Evolutionary conservation across 768 basidiomycete species (phyloP).

Genomic region (Rickenella mellea): DNA sequence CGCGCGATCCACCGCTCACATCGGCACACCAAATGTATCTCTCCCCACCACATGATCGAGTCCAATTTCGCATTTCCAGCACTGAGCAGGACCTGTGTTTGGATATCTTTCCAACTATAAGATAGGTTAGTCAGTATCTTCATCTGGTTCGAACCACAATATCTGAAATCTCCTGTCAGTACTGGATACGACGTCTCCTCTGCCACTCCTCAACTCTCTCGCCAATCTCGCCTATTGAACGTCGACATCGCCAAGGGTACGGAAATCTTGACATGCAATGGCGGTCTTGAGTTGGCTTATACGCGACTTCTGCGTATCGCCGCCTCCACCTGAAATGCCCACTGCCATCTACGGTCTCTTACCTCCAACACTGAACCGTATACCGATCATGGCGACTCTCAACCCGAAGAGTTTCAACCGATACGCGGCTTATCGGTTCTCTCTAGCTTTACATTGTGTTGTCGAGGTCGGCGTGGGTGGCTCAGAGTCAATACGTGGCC

Average conservation of each 20-base stretch:
- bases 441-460: conserved; percentile 91
- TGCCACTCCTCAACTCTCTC: conserved; percentile 85
- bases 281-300: conserved; percentile 87
- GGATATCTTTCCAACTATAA: conserved; percentile 94
- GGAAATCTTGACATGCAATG: conserved; percentile 99
- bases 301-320: conserved; percentile 77
- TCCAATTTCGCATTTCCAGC: conserved; percentile 88
- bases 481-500: conserved; percentile 80
- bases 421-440: conserved; percentile 80
- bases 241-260: conserved; percentile 92
- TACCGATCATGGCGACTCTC: conserved; percentile 47
- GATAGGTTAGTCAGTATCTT: conserved; percentile 64
- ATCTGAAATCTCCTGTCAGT: conserved; percentile 18
- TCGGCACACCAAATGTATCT: too few relatives aligned
- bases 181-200: conserved; percentile 44
- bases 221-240: conserved; percentile 95
- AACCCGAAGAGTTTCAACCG: conserved; percentile 69
- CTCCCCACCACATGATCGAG: conserved; percentile 48
- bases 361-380: conserved; percentile 49
- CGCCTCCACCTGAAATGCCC: conserved; percentile 74
- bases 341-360: conserved; percentile 69
- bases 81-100: conserved; percentile 91
- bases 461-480: conserved; percentile 96
- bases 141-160: background rate
- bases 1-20: too few relatives aligned